Base-by-base conservation (phyloP, 139 green algal genomes). In the Chlamydomonas sphaeroides region DNA sequence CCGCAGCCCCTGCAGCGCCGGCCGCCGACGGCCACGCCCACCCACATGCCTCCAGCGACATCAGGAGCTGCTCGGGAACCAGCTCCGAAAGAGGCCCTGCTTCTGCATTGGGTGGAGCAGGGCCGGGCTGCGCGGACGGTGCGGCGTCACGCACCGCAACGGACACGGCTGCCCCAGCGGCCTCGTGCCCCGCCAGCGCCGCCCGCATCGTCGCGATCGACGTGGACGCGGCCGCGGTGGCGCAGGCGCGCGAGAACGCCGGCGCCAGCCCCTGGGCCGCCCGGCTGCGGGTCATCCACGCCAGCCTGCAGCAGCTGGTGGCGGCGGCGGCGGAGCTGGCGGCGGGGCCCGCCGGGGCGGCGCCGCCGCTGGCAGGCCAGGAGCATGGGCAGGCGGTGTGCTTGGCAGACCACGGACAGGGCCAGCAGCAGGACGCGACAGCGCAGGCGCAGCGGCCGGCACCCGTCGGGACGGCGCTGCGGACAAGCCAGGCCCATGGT, bases 241-340 rank as follows among this genome's bases (percentile, higher is more conserved):
- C 36, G 7, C 86, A 89, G 61, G 89, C 89, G 35, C 33, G 32
- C 0, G 70, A 65, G 21, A 92, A 92, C 48, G 77, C 39, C 3
- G 69, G 65, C 18, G 65, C 68, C 5, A 86, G 74, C 32, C 83
- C 83, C 21, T 92, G 85, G 85, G 41, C 65, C 2, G 45, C 63
- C 26, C n/a, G 79, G 11, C 38, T 90, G 1, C 23, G 21, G 5
- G 78, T 89, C 32, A 49, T 51, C 28, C 85, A 89, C 39, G 30
- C 36, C 15, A 81, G 79, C 39, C 69, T 92, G 36, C 88, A 92
- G 49, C 35, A 89, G 5, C 85, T 86, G 53, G 78, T 57, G n/a
- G 59, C 20, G 25, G 79, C 41, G 11, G 41, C 67, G n/a, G 30
- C 30, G 18, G 67, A n/a, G 20, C 21, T 10, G n/a, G 51, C 6